Conservation (phyloP, 202 grass and related monocot genomes). For the Saccharum hybrid region DNA sequence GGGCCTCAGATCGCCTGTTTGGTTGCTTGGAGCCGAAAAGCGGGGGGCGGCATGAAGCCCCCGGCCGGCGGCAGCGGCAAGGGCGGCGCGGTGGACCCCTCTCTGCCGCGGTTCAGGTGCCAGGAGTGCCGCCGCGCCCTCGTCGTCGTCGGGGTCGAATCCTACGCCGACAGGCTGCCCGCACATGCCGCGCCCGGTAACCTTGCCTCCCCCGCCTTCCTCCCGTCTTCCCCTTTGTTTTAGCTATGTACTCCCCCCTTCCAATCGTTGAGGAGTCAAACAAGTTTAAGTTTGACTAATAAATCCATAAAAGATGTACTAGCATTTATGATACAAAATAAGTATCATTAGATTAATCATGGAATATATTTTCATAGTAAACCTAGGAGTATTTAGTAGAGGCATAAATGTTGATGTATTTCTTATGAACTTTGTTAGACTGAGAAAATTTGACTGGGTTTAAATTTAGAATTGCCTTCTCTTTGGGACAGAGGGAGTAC, state of each 20-base stretch:
- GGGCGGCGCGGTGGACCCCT: constrained; percentile 62
- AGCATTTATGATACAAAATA: neutral
- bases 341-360: neutral
- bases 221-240: constrained; percentile 1
- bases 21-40: neutral
- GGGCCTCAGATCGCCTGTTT: neutral
- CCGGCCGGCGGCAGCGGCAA: constrained; percentile 40
- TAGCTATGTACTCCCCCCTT: neutral
- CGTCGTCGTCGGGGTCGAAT: constrained; percentile 84
- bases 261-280: neutral
- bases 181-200: constrained; percentile 51
- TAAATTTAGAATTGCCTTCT: neutral
- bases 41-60: constrained; percentile 48
- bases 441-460: neutral
- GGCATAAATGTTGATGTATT: too few relatives aligned
- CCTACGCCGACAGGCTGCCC: constrained; percentile 74
- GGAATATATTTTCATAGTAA: neutral
- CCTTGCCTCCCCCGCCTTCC: neutral
- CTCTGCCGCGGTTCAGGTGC: constrained; percentile 78
- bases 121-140: constrained; percentile 86
- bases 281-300: neutral
- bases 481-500: neutral
- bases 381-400: neutral
- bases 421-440: neutral
- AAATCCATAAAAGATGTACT: neutral